Conservation (phyloP, 257 asterid genomes). For the Solanum rostratum region DNA sequence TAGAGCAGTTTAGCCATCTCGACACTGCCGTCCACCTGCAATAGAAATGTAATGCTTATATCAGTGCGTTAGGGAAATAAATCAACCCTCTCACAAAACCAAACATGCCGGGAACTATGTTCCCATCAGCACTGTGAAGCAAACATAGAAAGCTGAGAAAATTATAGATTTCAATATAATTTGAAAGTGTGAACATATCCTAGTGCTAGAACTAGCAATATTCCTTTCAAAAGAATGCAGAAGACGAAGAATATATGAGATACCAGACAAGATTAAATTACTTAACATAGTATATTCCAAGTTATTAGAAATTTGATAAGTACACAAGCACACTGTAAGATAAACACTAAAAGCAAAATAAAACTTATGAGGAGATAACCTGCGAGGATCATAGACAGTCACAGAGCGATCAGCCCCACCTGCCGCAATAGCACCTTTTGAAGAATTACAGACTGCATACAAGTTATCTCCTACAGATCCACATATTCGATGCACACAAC, state of each 20-base stretch:
- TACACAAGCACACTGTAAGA: not conserved
- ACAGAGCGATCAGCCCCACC: conserved; percentile 92
- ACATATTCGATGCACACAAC: conserved; percentile 64
- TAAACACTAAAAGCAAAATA: not conserved
- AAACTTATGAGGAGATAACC: conserved; percentile 28
- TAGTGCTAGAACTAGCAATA: not conserved
- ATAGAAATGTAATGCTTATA: not conserved
- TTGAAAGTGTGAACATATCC: not conserved
- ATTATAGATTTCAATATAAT: not conserved
- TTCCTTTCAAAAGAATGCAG: not conserved
- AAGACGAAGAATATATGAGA: not conserved
- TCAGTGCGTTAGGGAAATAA: not conserved
- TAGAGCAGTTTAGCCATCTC: conserved; percentile 78
- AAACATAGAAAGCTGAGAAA: not conserved
- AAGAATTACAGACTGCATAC: conserved; percentile 58
- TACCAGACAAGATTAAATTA: not conserved
- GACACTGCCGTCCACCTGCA: conserved; percentile 77
- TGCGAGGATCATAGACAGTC: conserved; percentile 87
- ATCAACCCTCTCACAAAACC: not conserved
- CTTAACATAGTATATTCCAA: not conserved
- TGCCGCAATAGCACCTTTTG: conserved; percentile 63
- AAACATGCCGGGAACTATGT: not conserved
- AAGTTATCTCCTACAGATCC: conserved; percentile 78
- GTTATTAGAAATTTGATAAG: not conserved
- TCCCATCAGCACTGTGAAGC: not conserved